A percentile compares a stretch with the other conserved stretches of the same genome.
phyloP scores from a whole-genome alignment of 371 early-diverging fungal species.

The Mucor saturninus region DNA sequence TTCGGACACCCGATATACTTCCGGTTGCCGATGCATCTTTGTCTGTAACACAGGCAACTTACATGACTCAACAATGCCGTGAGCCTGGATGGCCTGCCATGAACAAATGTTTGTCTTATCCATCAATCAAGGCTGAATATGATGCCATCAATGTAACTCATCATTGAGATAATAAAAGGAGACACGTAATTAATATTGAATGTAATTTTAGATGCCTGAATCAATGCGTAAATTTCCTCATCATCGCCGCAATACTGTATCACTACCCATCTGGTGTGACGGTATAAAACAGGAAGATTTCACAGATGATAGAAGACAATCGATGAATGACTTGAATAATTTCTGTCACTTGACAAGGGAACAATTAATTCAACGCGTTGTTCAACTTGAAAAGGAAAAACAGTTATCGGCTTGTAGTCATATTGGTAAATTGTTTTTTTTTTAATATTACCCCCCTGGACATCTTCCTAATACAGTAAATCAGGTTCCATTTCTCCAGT shows the following conservation, averaged over 20 bases:
- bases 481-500: slow-evolving; percentile 14
- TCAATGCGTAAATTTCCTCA: slow-evolving; percentile 14
- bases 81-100: not conserved
- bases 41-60: slow-evolving; percentile 9
- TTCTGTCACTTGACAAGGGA: slow-evolving; percentile 35
- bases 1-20: slow-evolving; percentile 23
- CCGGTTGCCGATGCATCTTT: slow-evolving; percentile 8
- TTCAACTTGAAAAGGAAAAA: slow-evolving; percentile 41
- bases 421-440: not conserved
- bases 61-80: not conserved
- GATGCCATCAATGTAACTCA: slow-evolving; percentile 89
- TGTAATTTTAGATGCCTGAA: not conserved
- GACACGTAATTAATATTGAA: too few species aligned
- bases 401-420: slow-evolving; percentile 1
- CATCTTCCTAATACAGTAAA: slow-evolving; percentile 6
- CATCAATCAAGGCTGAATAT: slow-evolving; percentile 42
- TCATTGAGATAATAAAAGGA: too few species aligned
- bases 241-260: slow-evolving; percentile 19
- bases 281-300: not conserved
- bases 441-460: slow-evolving; percentile 5
- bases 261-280: slow-evolving; percentile 2
- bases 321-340: slow-evolving; percentile 2
- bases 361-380: slow-evolving; percentile 41
- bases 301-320: slow-evolving; percentile 13
- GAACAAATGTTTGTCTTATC: not conserved